phyloP scores from a whole-genome alignment of 495 filamentous ascomycete genomes.

The Hypomontagnella submonticulosa region DNA sequence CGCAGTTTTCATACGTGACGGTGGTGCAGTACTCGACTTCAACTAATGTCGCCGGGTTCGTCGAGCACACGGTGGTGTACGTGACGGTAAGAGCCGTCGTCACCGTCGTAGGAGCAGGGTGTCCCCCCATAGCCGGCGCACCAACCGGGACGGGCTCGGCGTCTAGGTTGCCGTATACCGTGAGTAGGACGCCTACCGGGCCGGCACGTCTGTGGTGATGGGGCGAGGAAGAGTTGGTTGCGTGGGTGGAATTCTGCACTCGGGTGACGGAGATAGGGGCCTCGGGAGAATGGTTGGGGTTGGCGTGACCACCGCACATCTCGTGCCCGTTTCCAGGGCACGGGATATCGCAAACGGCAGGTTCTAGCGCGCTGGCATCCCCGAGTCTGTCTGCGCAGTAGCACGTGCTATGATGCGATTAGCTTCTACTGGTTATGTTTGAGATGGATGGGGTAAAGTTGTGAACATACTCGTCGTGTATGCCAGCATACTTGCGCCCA shows the following conservation, averaged over 20 bases:
- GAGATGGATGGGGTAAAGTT: not conserved
- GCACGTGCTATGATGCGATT: slow-evolving; percentile 27
- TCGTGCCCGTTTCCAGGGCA: slow-evolving; percentile 31
- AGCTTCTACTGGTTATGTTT: not conserved
- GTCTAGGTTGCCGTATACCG: slow-evolving; percentile 35
- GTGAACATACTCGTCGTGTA: slow-evolving; percentile 33
- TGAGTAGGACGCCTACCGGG: slow-evolving; percentile 17
- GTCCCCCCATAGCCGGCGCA: slow-evolving; percentile 39
- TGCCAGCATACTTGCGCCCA: slow-evolving; percentile 39
- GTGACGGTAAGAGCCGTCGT: slow-evolving; percentile 40
- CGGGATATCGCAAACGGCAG: slow-evolving; percentile 20
- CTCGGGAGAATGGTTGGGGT: not conserved
- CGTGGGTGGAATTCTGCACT: slow-evolving; percentile 2
- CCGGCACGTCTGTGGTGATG: slow-evolving; percentile 1
- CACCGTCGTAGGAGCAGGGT: not conserved
- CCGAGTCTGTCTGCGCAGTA: slow-evolving; percentile 64
- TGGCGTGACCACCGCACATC: slow-evolving; percentile 31
- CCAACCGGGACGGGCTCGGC: slow-evolving; percentile 14
- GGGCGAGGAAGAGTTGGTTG: not conserved
- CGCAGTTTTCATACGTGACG: slow-evolving; percentile 26
- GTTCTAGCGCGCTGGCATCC: slow-evolving; percentile 62
- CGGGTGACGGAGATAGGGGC: not conserved
- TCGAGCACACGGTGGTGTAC: slow-evolving; percentile 47
- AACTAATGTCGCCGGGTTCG: slow-evolving; percentile 30
- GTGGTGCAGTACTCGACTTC: slow-evolving; percentile 38